Base-by-base conservation (phyloP, 345 rosid species). In the Arabidopsis arenosa region DNA sequence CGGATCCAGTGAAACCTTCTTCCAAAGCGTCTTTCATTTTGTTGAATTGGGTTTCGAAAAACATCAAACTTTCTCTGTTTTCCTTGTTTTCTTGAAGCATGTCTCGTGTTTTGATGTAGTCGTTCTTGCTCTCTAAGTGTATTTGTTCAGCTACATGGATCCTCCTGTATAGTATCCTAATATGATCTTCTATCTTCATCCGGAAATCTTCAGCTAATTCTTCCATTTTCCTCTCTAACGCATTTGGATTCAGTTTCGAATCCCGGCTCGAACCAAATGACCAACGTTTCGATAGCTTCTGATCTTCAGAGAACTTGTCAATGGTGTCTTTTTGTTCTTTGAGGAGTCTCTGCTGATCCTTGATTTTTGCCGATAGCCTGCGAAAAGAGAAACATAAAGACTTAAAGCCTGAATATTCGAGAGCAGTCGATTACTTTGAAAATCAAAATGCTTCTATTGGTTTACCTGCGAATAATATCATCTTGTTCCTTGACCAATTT, bases 71-170 rank as follows among this genome's bases (percentile, higher is more conserved):
- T 17, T 73, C 70, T 66, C 14, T 66, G 3, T 68, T 61, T 21
- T 66, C 81, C 84, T 62, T 61, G 70, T 75, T 65, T 36, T 64
- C 59, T 67, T 60, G 83, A 59, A 79, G 76, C 41, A 58, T 66
- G 33, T 84, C 85, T 52, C 79, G 68, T 17, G 59, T 56, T 37
- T 63, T 72, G 82, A 70, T 83, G 60, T 78, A 81, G 23, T 75
- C 60, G 0, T 88, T 88, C 59, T 79, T 89, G 72, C 83, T 91
- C 66, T 89, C 97, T 7, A 60, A 44, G 59, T 89, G 96, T 41
- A 88, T 77, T 13, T 88, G 92, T 79, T 93, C 97, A 7, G 92
- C 84, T 35, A 89, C 96, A 32, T 74, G 81, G 73, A 91, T 88
- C 57, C 97, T 86, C 36, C 79, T 91, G 68, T 74, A 63, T 57